A percentile compares a stretch with the other conserved stretches of the same genome.
phyloP scores from a whole-genome alignment of 352 stramenopile genomes.

The Phytophthora boehmeriae region DNA sequence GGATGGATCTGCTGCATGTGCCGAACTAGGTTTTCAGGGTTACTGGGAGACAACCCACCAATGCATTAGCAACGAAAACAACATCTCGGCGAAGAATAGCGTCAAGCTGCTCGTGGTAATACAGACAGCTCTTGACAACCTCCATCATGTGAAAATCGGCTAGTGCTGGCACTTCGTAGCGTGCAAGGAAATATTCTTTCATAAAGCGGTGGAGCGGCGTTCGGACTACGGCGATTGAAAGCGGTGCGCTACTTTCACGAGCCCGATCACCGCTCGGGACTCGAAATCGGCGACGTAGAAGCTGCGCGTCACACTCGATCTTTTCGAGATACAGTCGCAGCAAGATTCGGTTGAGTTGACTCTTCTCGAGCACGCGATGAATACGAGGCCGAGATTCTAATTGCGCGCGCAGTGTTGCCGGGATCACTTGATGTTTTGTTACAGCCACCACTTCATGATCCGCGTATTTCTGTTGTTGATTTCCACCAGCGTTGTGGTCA shows the following conservation, averaged over 20 bases:
- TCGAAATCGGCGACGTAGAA: slow-evolving; percentile 25
- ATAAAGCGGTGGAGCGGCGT: slow-evolving; percentile 54
- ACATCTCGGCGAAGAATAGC: slow-evolving; percentile 14
- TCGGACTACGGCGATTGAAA: slow-evolving; percentile 11
- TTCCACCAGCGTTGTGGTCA: slow-evolving; percentile 8
- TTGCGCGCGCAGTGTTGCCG: slow-evolving; percentile 52
- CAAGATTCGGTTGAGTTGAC: slow-evolving; percentile 47
- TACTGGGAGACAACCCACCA: slow-evolving; percentile 15
- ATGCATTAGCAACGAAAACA: slow-evolving; percentile 14
- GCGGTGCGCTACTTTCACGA: background rate
- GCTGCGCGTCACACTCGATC: slow-evolving; percentile 49
- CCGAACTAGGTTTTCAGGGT: slow-evolving; percentile 23
- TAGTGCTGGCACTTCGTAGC: slow-evolving; percentile 61
- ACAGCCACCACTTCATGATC: slow-evolving; percentile 23
- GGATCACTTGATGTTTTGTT: slow-evolving; percentile 54
- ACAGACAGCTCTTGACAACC: slow-evolving; percentile 64
- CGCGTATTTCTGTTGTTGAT: slow-evolving; percentile 1
- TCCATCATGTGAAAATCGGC: slow-evolving; percentile 78
- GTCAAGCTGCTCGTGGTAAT: slow-evolving; percentile 52
- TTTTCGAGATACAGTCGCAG: slow-evolving; percentile 59
- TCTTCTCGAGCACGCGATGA: slow-evolving; percentile 59
- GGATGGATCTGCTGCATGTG: slow-evolving; percentile 19
- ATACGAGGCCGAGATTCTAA: slow-evolving; percentile 55
- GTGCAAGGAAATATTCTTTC: slow-evolving; percentile 58
- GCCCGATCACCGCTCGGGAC: slow-evolving; percentile 15